A percentile compares a stretch with the other conserved stretches of the same genome.
Evolutionary conservation across 148 eudicot genomes (phyloP).

Genomic region (Dianthus caryophyllus): DNA sequence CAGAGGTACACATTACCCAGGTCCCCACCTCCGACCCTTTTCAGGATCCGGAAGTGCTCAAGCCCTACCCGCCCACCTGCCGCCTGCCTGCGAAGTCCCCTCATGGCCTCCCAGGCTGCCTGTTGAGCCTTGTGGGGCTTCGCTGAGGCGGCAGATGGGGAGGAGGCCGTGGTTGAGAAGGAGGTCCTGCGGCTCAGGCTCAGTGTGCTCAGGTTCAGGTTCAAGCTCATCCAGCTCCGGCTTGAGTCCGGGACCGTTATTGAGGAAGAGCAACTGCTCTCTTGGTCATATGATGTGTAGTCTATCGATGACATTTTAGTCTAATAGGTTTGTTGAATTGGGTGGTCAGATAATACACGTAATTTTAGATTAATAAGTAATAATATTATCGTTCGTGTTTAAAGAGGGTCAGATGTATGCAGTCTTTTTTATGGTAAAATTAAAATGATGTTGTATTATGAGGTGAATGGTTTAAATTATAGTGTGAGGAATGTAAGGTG

Average conservation of each 20-base stretch:
- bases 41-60: constrained; percentile 59
- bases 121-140: constrained; percentile 90
- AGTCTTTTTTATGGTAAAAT: background rate
- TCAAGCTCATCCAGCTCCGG: constrained; percentile 70
- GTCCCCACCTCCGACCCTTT: constrained; percentile 76
- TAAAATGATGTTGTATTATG: background rate
- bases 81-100: constrained; percentile 34
- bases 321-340: background rate
- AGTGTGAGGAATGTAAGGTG: background rate
- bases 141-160: constrained; percentile 14
- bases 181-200: constrained; percentile 56
- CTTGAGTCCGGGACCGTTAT: constrained; percentile 63
- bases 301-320: constrained; percentile 32
- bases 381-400: background rate
- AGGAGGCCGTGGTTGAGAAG: constrained; percentile 24
- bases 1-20: constrained; percentile 71
- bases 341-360: background rate
- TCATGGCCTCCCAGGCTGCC: constrained; percentile 71
- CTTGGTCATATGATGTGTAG: constrained; percentile 42
- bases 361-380: too few relatives aligned
- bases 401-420: background rate
- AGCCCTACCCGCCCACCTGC: constrained; percentile 48
- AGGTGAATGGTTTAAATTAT: background rate
- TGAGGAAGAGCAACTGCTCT: constrained; percentile 63
- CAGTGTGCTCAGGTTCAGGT: constrained; percentile 27